phyloP scores from a whole-genome alignment of 805 yeast species.

The Lachancea nothofagi region DNA sequence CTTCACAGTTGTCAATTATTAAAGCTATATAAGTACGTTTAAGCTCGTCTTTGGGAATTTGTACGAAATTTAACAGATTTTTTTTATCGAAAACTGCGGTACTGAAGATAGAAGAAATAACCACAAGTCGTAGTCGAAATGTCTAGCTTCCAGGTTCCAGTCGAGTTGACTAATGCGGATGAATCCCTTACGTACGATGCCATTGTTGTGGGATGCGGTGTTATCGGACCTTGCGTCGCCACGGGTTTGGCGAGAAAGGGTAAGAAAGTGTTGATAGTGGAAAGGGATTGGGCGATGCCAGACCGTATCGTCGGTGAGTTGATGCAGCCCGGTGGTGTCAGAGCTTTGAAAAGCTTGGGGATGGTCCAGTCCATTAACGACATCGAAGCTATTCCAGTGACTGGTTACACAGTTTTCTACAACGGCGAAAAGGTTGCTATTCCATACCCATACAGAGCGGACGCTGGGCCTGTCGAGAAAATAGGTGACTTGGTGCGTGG shows the following conservation, averaged over 20 bases:
- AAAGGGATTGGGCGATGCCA: constrained; percentile 87
- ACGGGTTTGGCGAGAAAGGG: constrained; percentile 89
- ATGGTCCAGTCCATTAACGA: constrained; percentile 52
- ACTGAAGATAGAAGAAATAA: not conserved
- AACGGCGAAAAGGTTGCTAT: constrained; percentile 52
- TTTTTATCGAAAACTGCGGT: not conserved
- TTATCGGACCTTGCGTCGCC: constrained; percentile 90
- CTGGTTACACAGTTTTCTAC: constrained; percentile 77
- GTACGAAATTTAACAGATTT: not conserved
- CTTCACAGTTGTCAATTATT: too few species aligned
- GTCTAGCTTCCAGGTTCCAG: not conserved
- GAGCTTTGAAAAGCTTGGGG: constrained; percentile 76
- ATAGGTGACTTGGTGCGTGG: constrained; percentile 51
- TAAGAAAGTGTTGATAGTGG: constrained; percentile 65
- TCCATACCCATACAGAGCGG: constrained; percentile 65
- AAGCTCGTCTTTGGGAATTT: not conserved
- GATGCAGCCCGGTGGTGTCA: constrained; percentile 94
- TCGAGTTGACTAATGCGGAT: constrained; percentile 26
- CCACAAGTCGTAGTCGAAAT: not conserved
- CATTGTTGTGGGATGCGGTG: constrained; percentile 97
- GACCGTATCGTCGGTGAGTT: constrained; percentile 97
- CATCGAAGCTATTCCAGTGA: constrained; percentile 62
- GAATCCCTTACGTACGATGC: constrained; percentile 54
- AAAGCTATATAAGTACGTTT: too few species aligned
- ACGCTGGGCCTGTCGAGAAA: constrained; percentile 41